These are phyloP conservation scores for Fusarium piperis DNA, from an alignment of 2,329 filamentous ascomycete species.

Conservation along the genomic window DNA sequence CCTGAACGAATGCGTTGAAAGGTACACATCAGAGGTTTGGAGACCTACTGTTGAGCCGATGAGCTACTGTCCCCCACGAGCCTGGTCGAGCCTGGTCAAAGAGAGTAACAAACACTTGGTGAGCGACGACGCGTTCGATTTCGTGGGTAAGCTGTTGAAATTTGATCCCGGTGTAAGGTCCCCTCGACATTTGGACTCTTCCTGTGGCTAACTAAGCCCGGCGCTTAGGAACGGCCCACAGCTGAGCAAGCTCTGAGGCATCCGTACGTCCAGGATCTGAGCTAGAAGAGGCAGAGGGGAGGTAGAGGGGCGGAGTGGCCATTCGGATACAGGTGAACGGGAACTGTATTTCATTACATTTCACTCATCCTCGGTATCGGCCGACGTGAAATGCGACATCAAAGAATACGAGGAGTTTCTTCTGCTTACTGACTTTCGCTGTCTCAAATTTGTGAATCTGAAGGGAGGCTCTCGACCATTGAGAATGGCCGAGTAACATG, in stretches of 20 bases:
- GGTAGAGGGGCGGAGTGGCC: not conserved
- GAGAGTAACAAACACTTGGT: conserved; percentile 94
- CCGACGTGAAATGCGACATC: not conserved
- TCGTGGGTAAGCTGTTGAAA: conserved; percentile 91
- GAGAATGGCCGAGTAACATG: not conserved
- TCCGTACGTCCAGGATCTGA: not conserved
- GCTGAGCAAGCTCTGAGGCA: conserved; percentile 2
- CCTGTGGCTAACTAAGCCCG: not conserved
- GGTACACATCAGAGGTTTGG: conserved; percentile 91
- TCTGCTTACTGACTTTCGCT: not conserved
- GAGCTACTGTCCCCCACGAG: conserved; percentile 90
- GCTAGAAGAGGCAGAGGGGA: not conserved
- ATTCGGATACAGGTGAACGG: not conserved
- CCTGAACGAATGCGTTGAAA: conserved; percentile 95
- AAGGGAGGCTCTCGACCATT: not conserved
- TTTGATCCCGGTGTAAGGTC: conserved; percentile 90
- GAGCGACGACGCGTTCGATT: conserved; percentile 93
- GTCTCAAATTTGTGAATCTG: not conserved
- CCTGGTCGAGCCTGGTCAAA: conserved; percentile 95
- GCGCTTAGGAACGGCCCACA: conserved; percentile 8
- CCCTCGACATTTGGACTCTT: fast-evolving
- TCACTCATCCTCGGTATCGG: not conserved
- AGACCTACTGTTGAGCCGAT: conserved; percentile 94
- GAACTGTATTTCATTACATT: not conserved
- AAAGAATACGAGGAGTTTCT: not conserved